Percentiles rank a stretch among this genome's conserved stretches.
Evolutionary conservation across 768 basidiomycete genomes (phyloP).

Genomic region (Amanita rubescens): DNA sequence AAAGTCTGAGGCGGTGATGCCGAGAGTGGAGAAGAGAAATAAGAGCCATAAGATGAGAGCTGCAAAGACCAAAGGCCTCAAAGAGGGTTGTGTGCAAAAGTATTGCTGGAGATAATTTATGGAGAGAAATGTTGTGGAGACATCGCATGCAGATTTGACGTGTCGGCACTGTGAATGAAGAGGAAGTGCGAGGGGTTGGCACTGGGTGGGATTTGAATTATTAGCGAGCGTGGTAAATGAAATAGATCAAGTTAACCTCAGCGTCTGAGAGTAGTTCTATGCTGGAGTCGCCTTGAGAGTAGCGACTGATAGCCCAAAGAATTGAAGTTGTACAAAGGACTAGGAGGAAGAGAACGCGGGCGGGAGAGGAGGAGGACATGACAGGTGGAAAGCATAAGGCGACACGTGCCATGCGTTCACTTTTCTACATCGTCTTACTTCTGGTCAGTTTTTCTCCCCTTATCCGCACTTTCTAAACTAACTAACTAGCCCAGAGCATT

Average conservation of each 20-base stretch:
- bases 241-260: too few relatives aligned
- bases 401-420: neutral
- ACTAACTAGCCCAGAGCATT: conserved; percentile 26
- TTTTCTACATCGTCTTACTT: neutral
- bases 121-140: conserved; percentile 56
- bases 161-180: conserved; percentile 54
- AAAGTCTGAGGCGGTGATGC: conserved; percentile 93
- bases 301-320: conserved; percentile 49
- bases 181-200: conserved; percentile 54
- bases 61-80: conserved; percentile 55
- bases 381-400: conserved; percentile 4
- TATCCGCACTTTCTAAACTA: neutral
- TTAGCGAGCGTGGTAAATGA: too few relatives aligned
- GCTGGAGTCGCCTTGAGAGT: conserved; percentile 14
- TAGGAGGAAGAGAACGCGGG: conserved; percentile 45
- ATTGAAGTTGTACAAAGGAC: conserved; percentile 50
- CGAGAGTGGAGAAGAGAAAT: conserved; percentile 94
- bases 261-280: neutral
- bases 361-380: conserved; percentile 43
- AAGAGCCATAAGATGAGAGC: conserved; percentile 71
- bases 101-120: conserved; percentile 64
- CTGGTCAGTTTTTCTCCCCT: neutral
- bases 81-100: conserved; percentile 52
- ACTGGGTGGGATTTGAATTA: conserved; percentile 46
- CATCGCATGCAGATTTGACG: conserved; percentile 49